A percentile compares a stretch with the other conserved stretches of the same genome.
Evolutionary conservation across 2,329 filamentous ascomycete species (phyloP).

Genomic region (Penicillium palitans): DNA sequence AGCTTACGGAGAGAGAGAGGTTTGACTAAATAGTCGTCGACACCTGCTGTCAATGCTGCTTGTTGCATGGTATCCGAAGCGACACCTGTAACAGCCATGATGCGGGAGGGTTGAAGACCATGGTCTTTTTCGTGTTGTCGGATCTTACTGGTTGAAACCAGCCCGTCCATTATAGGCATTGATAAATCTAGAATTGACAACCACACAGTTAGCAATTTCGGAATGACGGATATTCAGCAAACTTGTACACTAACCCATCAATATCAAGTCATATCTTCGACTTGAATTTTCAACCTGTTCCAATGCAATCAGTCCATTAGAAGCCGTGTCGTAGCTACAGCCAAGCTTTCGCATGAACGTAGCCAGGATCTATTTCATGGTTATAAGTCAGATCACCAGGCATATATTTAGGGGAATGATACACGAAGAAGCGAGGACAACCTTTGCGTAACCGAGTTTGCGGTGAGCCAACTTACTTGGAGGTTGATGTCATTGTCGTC

Average conservation of each 20-base stretch:
- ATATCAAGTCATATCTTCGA: slow-evolving; percentile 38
- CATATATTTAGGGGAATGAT: too few species aligned
- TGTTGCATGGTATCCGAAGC: slow-evolving; percentile 36
- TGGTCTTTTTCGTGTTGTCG: slow-evolving; percentile 36
- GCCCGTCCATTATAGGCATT: slow-evolving; percentile 49
- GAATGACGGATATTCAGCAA: not conserved
- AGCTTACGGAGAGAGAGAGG: slow-evolving; percentile 34
- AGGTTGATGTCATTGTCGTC: slow-evolving; percentile 48
- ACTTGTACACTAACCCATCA: slow-evolving; percentile 31
- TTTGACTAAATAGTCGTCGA: slow-evolving; percentile 36
- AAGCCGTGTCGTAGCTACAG: slow-evolving; percentile 38
- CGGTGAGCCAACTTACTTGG: slow-evolving; percentile 20
- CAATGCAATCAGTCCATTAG: slow-evolving; percentile 42
- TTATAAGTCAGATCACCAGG: not conserved
- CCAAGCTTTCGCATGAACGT: slow-evolving; percentile 43
- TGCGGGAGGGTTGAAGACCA: slow-evolving; percentile 22
- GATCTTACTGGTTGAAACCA: slow-evolving; percentile 45
- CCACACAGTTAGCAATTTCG: not conserved
- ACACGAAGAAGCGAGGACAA: not conserved
- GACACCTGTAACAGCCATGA: slow-evolving; percentile 37
- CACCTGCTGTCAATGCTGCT: slow-evolving; percentile 31
- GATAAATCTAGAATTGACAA: slow-evolving; percentile 39
- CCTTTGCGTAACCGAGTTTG: not conserved
- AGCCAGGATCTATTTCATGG: slow-evolving; percentile 31
- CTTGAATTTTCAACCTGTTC: slow-evolving; percentile 34